Evolutionary conservation across 345 rosid genomes (phyloP), one percentile per base, ranked within the genome.

Genomic region (Melaleuca quinquenervia): DNA sequence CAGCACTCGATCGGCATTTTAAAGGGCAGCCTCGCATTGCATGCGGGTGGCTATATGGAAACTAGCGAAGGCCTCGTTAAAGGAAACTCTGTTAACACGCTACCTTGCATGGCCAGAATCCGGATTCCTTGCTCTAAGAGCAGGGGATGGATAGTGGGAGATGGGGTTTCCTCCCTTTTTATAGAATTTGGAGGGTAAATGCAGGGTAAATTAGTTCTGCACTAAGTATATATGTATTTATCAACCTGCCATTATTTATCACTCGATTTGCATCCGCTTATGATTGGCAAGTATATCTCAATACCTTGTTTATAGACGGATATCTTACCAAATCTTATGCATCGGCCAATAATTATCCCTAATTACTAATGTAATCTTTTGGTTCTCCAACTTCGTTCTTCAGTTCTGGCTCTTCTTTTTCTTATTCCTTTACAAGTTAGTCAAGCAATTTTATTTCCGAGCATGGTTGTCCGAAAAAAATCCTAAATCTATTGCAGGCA

Each of bases 401-500:
- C 52, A 50, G 4, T 50, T 50, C 15, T 11, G 13, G 52, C 52
- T 11, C 52, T 50, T 50, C 2, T 50, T 7, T 50, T 50, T n/a
- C n/a, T n/a, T n/a, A n/a, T n/a, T n/a, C n/a, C n/a, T n/a, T n/a
- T n/a, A n/a, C n/a, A n/a, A n/a, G n/a, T n/a, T n/a, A n/a, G n/a
- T n/a, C n/a, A n/a, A n/a, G n/a, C n/a, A n/a, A n/a, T n/a, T n/a
- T n/a, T n/a, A n/a, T n/a, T n/a, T n/a, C n/a, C n/a, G n/a, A n/a
- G n/a, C n/a, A n/a, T n/a, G n/a, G n/a, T n/a, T n/a, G n/a, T n/a
- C n/a, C n/a, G n/a, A n/a, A 54, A 54, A 54, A 22, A 22, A 2
- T 55, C 6, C 0, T 54, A 54, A 54, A 54, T 0, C 0, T 22
- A 3, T 54, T 22, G 2, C 22, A 54, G 0, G 21, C 2, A 2